Percentiles rank a stretch among this genome's conserved stretches.
Evolutionary conservation across 345 rosid genomes (phyloP).

Genomic region (Ailanthus altissimus): DNA sequence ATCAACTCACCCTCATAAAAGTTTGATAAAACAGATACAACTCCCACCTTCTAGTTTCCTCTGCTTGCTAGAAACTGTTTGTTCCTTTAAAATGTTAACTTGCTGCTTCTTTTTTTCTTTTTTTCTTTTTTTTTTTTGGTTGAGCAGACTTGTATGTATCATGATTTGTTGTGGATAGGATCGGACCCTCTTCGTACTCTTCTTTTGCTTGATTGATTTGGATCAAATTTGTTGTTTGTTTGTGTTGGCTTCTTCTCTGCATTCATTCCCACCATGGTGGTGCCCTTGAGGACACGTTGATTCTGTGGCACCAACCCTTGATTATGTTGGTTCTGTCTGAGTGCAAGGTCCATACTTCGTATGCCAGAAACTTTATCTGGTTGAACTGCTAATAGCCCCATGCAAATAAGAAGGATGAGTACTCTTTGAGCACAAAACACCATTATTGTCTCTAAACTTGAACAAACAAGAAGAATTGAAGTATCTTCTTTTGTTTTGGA

Average conservation of each 20-base stretch:
- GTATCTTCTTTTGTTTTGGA: constrained; percentile 42
- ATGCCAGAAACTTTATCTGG: constrained; percentile 39
- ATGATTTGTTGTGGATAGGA: constrained; percentile 83
- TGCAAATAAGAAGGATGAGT: constrained; percentile 54
- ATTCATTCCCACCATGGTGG: constrained; percentile 34
- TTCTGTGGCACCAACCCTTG: constrained; percentile 25
- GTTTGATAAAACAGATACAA: constrained; percentile 24
- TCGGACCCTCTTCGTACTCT: constrained; percentile 73
- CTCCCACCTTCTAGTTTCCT: constrained; percentile 26
- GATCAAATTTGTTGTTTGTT: constrained; percentile 41
- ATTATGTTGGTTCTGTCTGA: constrained; percentile 31
- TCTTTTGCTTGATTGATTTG: constrained; percentile 72
- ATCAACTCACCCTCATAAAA: constrained; percentile 35
- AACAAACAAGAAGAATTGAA: constrained; percentile 45
- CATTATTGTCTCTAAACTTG: constrained; percentile 41
- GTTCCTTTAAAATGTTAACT: constrained; percentile 28
- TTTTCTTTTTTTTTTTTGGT: constrained; percentile 19
- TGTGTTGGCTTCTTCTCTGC: constrained; percentile 37
- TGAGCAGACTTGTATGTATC: constrained; percentile 30
- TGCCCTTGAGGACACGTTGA: constrained; percentile 44
- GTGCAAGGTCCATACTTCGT: constrained; percentile 34
- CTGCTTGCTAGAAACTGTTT: constrained; percentile 37
- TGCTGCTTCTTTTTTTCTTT: constrained; percentile 15
- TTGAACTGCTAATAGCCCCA: constrained; percentile 51
- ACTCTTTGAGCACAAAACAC: constrained; percentile 41